phyloP scores from a whole-genome alignment of 192 early-diverging fungal genomes.

The Backusella morwellensis region DNA sequence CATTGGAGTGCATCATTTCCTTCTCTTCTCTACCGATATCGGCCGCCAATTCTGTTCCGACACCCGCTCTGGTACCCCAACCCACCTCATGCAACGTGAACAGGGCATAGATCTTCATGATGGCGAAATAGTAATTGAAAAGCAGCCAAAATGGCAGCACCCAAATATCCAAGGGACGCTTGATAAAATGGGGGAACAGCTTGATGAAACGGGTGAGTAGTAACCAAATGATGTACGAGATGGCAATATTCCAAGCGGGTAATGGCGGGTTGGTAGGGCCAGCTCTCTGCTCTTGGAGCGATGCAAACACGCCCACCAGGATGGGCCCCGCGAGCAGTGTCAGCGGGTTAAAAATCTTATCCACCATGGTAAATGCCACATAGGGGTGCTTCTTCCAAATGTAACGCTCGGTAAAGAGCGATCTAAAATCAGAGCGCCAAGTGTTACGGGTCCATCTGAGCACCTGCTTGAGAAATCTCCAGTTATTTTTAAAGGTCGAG shows the following conservation, averaged over 20 bases:
- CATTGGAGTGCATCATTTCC: background rate
- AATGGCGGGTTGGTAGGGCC: constrained; percentile 26
- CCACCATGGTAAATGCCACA: constrained; percentile 71
- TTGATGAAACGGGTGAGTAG: constrained; percentile 63
- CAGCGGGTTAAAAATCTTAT: constrained; percentile 72
- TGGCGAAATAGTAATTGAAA: constrained; percentile 69
- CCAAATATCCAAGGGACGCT: constrained; percentile 61
- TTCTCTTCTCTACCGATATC: constrained; percentile 22
- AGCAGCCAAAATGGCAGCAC: constrained; percentile 62
- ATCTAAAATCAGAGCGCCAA: constrained; percentile 65
- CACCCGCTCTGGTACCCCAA: constrained; percentile 65
- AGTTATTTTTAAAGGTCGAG: constrained; percentile 75
- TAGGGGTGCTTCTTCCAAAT: constrained; percentile 67
- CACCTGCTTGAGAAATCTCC: constrained; percentile 68
- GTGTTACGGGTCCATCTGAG: constrained; percentile 74
- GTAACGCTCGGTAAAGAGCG: constrained; percentile 56
- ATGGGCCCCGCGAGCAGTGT: constrained; percentile 65
- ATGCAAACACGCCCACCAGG: constrained; percentile 53
- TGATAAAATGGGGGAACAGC: constrained; percentile 62
- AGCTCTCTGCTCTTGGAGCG: constrained; percentile 31
- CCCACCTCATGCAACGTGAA: constrained; percentile 68
- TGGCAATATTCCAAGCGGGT: constrained; percentile 58
- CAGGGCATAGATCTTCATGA: constrained; percentile 66
- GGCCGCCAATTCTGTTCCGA: constrained; percentile 25
- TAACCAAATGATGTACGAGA: constrained; percentile 62